These are phyloP conservation scores for Penicillium taxi DNA, from an alignment of 495 filamentous ascomycete genomes.

Conservation along the genomic window DNA sequence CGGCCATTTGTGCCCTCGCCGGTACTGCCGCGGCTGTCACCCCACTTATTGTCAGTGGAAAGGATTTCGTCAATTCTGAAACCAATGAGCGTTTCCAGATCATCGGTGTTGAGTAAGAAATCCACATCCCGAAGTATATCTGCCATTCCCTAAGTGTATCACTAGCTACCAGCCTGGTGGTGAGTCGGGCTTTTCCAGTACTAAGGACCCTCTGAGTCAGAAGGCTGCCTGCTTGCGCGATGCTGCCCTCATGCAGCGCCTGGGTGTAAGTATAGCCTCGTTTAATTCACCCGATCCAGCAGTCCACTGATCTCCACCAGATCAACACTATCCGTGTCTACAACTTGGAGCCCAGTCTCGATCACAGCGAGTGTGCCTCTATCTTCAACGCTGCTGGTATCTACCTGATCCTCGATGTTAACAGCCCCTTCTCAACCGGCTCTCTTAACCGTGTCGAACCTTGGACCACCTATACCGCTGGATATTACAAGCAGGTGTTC, in stretches of 20 bases:
- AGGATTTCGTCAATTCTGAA: constrained; percentile 74
- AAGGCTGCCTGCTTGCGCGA: constrained; percentile 72
- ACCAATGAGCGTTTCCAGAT: constrained; percentile 79
- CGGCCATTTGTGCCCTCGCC: constrained; percentile 35
- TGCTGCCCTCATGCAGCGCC: constrained; percentile 81
- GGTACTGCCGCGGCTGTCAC: constrained; percentile 59
- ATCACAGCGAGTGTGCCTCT: constrained; percentile 82
- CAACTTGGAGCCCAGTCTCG: constrained; percentile 74
- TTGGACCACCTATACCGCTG: constrained; percentile 57
- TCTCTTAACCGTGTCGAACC: constrained; percentile 66
- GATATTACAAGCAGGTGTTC: constrained; percentile 78
- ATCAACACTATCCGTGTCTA: constrained; percentile 92
- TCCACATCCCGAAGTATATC: neutral
- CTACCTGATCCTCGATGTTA: constrained; percentile 73
- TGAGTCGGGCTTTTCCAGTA: constrained; percentile 64
- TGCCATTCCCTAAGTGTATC: constrained; percentile 11
- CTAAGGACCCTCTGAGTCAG: constrained; percentile 68
- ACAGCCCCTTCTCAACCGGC: constrained; percentile 75
- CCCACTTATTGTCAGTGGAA: constrained; percentile 62
- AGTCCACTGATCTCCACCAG: constrained; percentile 19
- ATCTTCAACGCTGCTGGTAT: constrained; percentile 86
- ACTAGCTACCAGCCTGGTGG: constrained; percentile 84
- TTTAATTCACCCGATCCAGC: neutral
- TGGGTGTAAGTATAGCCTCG: constrained; percentile 49
- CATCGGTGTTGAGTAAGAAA: constrained; percentile 67